phyloP scores from a whole-genome alignment of 2,329 filamentous ascomycete species.

The Pseudocercospora fijiensis region DNA sequence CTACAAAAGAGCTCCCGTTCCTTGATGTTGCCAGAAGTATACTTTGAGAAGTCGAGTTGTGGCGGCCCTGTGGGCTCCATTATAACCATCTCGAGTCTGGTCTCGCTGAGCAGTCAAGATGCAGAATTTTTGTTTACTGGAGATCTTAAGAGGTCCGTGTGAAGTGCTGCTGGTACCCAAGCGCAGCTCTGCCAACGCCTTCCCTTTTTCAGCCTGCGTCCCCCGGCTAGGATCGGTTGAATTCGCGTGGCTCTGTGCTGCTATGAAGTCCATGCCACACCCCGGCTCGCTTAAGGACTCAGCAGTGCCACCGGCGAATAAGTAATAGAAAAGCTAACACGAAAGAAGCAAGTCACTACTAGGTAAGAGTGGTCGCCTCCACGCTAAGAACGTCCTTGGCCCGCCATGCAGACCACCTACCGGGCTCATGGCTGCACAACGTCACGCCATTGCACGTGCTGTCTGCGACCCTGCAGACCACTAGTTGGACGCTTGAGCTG shows the following conservation, averaged over 20 bases:
- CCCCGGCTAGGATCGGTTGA: not conserved
- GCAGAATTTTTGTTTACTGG: not conserved
- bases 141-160: not conserved
- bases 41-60: conserved; percentile 13
- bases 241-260: not conserved
- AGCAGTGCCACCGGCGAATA: not conserved
- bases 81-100: not conserved
- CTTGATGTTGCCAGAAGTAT: conserved; percentile 6
- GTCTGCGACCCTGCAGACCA: not conserved
- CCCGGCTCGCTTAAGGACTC: not conserved
- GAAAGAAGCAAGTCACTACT: not conserved
- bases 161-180: not conserved
- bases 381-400: not conserved
- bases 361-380: not conserved
- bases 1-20: conserved; percentile 10
- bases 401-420: not conserved
- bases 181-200: not conserved
- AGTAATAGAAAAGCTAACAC: not conserved
- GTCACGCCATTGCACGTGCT: not conserved
- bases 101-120: not conserved
- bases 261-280: not conserved
- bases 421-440: not conserved
- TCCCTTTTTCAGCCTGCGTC: not conserved
- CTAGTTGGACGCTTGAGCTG: not conserved
- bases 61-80: conserved; percentile 6